Base-by-base conservation (phyloP, 345 rosid species). In the Eutrema yunnanense region DNA sequence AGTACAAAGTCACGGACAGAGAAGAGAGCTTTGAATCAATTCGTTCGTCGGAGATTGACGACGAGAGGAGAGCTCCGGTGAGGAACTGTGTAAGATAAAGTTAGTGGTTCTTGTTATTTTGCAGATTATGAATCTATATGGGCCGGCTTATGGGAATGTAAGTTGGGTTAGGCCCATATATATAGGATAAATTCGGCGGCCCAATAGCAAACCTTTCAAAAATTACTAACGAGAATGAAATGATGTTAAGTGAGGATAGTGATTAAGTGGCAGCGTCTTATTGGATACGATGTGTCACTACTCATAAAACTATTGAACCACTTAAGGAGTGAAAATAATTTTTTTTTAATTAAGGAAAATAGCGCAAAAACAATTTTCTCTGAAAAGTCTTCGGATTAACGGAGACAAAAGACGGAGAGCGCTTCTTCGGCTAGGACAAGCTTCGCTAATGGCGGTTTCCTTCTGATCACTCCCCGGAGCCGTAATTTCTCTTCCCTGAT, bases 381-480 rank as follows among this genome's bases (percentile, higher is more conserved):
- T 49, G 72, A 65, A 77, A 77, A 33, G 76, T 76, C 75, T 57
- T 50, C 50, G 62, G 78, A 67, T 74, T 74, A 6, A 66, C 42
- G 56, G 69, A 75, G 74, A 44, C 55, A 62, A 48, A 62, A 61
- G n/a, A 67, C 69, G 60, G 62, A 74, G 75, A 38, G 46, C 76
- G 67, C 22, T 70, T 76, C 75, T 48, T 70, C 49, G 67, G 76
- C 71, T 26, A 49, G 27, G 48, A 41, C 47, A 50, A 76, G 76
- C 80, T 57, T 71, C 68, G 67, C 27, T 51, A 42, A 71, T 65
- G 80, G 80, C 72, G 76, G 76, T 71, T 77, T 71, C 76, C 67
- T 71, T 60, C 57, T 77, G 80, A 77, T 77, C 76, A 75, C 62
- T 60, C 79, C 2, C 63, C 30, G 41, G 29, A 56, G 50, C 67